Base-by-base conservation (phyloP, 2,329 filamentous ascomycete genomes). In the Blastomyces gilchristii region DNA sequence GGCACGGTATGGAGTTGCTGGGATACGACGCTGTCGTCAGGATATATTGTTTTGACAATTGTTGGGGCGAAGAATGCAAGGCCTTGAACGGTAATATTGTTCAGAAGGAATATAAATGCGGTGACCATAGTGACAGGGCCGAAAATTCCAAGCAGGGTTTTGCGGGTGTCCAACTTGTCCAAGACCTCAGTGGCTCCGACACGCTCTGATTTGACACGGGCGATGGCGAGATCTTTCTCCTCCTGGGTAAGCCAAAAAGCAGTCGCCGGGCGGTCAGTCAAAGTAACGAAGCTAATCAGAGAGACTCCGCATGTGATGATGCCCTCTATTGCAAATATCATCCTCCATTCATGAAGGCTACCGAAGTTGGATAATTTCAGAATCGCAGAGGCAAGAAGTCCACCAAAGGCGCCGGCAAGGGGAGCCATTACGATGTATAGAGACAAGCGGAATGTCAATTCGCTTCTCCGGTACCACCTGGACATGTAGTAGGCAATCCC, bases 401-500 rank as follows among this genome's bases (percentile, higher is more conserved):
- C 87, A 25, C 88, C 87, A 67, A 90, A 90, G 0, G 87, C 87
- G 2, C 87, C 87, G 0, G 87, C 87, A 0, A 90, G 77, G 0
- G 87, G 86, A 0, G 86, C 83, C 82, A 85, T 87, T 63, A 89
- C 85, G 62, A 90, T 84, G 74, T 89, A 90, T 1, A 89, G 75
- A 0, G 85, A 83, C 0, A 90, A 76, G 0, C 87, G 81, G 71
- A 89, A 89, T 0, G 84, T 81, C 6, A 90, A 76, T 72, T 91
- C 87, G 59, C 81, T 82, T 41, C 85, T 79, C n/a, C 86, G 79
- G 67, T 90, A 90, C 87, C 87, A 90, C 60, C 87, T 78, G 0
- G 83, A 86, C 25, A 90, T 75, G 68, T 90, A 90, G 73, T 90
- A 91, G 0, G 87, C 86, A 50, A 89, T 88, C 0, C 88, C 87